Conservation (phyloP, 1,284 basidiomycete species). For the Trametes hirsuta region DNA sequence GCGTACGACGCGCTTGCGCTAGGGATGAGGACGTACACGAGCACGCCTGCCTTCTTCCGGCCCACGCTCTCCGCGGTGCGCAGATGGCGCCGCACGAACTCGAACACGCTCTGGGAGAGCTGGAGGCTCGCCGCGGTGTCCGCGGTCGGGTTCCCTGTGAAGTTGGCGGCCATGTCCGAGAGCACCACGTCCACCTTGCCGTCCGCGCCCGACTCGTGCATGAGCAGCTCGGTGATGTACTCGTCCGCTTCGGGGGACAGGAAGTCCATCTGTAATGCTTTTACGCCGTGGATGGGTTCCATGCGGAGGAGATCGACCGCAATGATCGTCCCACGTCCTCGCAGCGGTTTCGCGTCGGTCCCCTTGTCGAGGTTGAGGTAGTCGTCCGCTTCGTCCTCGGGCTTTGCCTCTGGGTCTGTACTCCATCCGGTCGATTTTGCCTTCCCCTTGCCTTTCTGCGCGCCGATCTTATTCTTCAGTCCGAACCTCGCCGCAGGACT, state of each 20-base stretch:
- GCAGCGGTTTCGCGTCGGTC: background rate
- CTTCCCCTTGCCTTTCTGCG: constrained; percentile 1
- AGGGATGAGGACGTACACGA: constrained; percentile 57
- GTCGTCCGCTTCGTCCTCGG: constrained; percentile 11
- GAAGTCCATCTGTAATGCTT: constrained; percentile 76
- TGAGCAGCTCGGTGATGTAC: constrained; percentile 52
- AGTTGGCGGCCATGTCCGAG: constrained; percentile 79
- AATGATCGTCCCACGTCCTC: constrained; percentile 59
- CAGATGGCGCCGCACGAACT: constrained; percentile 60
- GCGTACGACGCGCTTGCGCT: background rate
- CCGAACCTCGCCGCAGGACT: constrained; percentile 7
- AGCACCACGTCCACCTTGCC: constrained; percentile 71
- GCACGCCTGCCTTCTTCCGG: constrained; percentile 54
- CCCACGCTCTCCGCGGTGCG: constrained; percentile 46
- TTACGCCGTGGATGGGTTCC: constrained; percentile 66
- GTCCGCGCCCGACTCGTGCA: constrained; percentile 26
- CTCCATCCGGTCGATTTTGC: constrained; percentile 6
- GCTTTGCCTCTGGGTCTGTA: background rate
- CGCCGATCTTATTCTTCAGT: constrained; percentile 13
- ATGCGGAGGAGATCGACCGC: constrained; percentile 79
- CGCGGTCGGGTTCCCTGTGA: constrained; percentile 60
- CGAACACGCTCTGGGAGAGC: constrained; percentile 65
- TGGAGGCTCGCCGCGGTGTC: constrained; percentile 66
- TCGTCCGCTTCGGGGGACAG: constrained; percentile 57
- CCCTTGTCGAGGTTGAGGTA: background rate